These are phyloP conservation scores for Cocos nucifera DNA, from an alignment of 176 grass and related monocot genomes.

Conservation along the genomic window DNA sequence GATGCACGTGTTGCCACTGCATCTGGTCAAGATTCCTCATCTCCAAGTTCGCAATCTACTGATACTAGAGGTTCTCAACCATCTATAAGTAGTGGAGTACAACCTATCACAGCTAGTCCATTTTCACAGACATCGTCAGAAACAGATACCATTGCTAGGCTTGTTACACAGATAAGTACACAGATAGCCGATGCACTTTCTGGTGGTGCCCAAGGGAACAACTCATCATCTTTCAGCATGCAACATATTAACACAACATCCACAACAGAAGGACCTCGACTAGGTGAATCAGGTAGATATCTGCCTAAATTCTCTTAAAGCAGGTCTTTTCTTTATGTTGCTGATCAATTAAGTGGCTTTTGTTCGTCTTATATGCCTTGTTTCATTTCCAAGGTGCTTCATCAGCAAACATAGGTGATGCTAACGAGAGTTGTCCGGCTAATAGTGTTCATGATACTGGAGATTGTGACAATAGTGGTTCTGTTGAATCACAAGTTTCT, in stretches of 20 bases:
- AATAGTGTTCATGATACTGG: background rate
- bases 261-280: slow-evolving; percentile 6
- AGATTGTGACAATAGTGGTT: background rate
- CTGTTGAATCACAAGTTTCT: slow-evolving; percentile 6
- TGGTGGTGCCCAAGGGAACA: slow-evolving; percentile 3
- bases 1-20: slow-evolving; percentile 37
- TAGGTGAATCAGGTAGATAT: slow-evolving; percentile 1
- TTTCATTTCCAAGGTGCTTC: background rate
- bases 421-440: background rate
- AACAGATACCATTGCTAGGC: background rate
- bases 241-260: too few species aligned
- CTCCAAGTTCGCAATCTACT: slow-evolving; percentile 13
- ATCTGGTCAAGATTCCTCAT: slow-evolving; percentile 26
- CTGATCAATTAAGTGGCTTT: too few species aligned
- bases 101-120: background rate
- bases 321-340: too few species aligned
- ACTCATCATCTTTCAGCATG: background rate
- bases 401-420: background rate
- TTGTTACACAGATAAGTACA: slow-evolving; percentile 12
- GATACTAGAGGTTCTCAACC: slow-evolving; percentile 27
- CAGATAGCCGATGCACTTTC: slow-evolving; percentile 14
- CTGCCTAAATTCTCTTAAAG: background rate
- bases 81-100: slow-evolving; percentile 16
- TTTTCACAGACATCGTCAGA: background rate
- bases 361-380: background rate